Evolutionary conservation across 345 rosid species (phyloP).

Genomic region (Angophora floribunda): DNA sequence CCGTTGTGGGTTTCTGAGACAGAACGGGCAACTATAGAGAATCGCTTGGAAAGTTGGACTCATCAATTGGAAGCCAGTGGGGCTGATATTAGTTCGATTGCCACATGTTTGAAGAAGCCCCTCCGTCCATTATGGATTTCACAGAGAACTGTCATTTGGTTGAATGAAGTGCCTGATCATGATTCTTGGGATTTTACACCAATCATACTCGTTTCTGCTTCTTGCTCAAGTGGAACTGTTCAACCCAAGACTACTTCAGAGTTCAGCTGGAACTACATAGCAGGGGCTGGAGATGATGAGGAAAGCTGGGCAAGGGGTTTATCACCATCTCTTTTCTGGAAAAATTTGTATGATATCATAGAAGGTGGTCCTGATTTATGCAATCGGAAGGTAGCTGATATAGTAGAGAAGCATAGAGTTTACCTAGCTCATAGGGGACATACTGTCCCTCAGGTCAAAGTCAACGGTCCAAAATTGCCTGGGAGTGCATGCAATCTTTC

Average conservation of each 20-base stretch:
- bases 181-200: conserved; percentile 93
- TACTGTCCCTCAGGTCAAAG: conserved; percentile 53
- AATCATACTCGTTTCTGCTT: conserved; percentile 74
- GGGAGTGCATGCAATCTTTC: not conserved
- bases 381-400: conserved; percentile 80
- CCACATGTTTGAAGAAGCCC: conserved; percentile 59
- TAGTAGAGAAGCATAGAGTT: conserved; percentile 79
- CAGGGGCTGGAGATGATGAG: conserved; percentile 98
- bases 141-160: conserved; percentile 80
- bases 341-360: conserved; percentile 56
- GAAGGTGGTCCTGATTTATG: conserved; percentile 63
- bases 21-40: conserved; percentile 67
- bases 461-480: conserved; percentile 18
- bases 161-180: conserved; percentile 83
- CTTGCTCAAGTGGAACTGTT: conserved; percentile 32
- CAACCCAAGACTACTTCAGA: conserved; percentile 44
- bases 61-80: conserved; percentile 64
- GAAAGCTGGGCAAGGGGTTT: conserved; percentile 97
- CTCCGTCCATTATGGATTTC: conserved; percentile 85
- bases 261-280: conserved; percentile 89
- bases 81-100: conserved; percentile 67
- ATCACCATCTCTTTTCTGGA: conserved; percentile 74
- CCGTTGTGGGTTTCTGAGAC: conserved; percentile 85
- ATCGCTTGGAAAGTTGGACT: conserved; percentile 61
- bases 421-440: conserved; percentile 70